These are phyloP conservation scores for Xanthoparmelia taractica DNA, from an alignment of 495 filamentous ascomycete genomes.

Conservation along the genomic window DNA sequence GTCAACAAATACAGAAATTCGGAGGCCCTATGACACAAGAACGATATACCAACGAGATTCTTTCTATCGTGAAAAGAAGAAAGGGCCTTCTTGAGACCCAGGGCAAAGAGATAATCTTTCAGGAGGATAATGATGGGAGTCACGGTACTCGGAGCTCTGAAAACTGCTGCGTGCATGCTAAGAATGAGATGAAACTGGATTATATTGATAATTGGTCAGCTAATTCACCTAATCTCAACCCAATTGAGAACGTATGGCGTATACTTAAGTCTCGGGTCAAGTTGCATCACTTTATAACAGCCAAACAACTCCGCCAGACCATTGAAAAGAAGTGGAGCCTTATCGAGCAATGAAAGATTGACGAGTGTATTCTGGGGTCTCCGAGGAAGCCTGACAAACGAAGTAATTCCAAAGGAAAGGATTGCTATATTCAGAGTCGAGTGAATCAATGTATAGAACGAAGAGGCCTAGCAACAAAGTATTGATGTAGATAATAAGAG, in stretches of 20 bases:
- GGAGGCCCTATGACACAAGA: constrained; percentile 10
- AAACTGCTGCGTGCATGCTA: background rate
- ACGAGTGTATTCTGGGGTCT: background rate
- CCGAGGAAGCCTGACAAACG: too few species aligned
- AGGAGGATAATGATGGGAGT: constrained; percentile 10
- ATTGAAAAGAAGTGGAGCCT: background rate
- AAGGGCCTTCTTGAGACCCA: background rate
- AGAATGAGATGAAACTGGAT: constrained; percentile 6
- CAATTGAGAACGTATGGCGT: constrained; percentile 16
- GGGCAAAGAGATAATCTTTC: constrained; percentile 3
- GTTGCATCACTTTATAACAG: constrained; percentile 1
- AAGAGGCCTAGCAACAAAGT: too few species aligned
- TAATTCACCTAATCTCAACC: constrained; percentile 14
- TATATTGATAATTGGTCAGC: constrained; percentile 12
- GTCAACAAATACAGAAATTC: background rate
- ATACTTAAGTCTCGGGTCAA: constrained; percentile 15
- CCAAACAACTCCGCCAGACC: background rate
- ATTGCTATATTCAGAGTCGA: too few species aligned
- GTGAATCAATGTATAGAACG: too few species aligned
- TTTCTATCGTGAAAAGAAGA: background rate
- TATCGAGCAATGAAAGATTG: background rate
- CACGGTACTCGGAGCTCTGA: constrained; percentile 4
- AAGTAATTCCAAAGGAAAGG: too few species aligned
- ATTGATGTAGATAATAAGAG: too few species aligned
- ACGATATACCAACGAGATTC: background rate